Evolutionary conservation across 192 early-diverging fungal species (phyloP), one percentile per base, ranked within the genome.

Genomic region (Coemansia sp.): DNA sequence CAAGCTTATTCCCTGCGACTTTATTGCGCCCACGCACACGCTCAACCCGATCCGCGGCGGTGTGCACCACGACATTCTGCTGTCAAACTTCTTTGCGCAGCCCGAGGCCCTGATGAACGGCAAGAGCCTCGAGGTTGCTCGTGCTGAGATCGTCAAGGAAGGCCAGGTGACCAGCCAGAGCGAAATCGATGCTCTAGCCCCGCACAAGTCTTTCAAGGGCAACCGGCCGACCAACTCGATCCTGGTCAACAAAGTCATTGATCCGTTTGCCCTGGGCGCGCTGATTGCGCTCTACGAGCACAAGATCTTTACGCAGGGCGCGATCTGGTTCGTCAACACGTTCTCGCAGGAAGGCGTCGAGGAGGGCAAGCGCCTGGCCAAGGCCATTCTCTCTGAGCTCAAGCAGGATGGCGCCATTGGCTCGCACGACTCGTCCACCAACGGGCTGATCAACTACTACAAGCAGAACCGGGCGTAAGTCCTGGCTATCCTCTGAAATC

Each of bases 61-160:
- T 67, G 62, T 85, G 43, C 97, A 99, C 63, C 97, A 99, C 80
- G 89, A 94, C 66, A 98, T 98, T 56, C 83, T 99, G 62, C 84
- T 99, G 58, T 97, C 96, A 82, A 99, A 99, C 89, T 99, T 94
- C 79, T 96, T 99, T 83, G 97, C 97, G 2, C 97, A 99, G 74
- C 89, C 97, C 43, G 97, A 99, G 83, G 97, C 97, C 2, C 86
- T 99, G 69, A 96, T 96, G 90, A 85, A 86, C 58, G 97, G 97
- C 55, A 98, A 99, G 83, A 72, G 82, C 37, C 86, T 88, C 60
- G 86, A 88, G 17, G 77, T 90, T 15, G 97, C 96, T 14, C 78
- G 85, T 49, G 84, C 86, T 24, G 95, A 98, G 82, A 84, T 98
- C 57, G 63, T 84, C 35, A 86, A 86, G 67, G 86, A 89, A n/a